Evolutionary conservation across 495 filamentous ascomycete species (phyloP), one percentile per base, ranked within the genome.

Genomic region (Daldinia bambusicola): DNA sequence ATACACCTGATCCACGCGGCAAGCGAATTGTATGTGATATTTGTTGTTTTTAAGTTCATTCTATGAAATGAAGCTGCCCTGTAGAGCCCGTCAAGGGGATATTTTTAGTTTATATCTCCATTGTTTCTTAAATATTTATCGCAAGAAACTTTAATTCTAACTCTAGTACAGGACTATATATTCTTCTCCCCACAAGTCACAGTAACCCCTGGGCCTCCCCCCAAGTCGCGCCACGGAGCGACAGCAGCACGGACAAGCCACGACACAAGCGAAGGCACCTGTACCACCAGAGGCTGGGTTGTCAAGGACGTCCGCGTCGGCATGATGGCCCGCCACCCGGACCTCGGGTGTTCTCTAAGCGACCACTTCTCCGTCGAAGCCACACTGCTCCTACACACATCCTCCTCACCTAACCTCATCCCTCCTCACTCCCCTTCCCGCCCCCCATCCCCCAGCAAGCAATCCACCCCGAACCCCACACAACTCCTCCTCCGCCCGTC

Each of bases 341-440:
- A 86, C 14, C 83, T 97, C 13, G 84, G 86, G 48, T 97, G 93
- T 78, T 95, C 92, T 0, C 82, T 99, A 38, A 96, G 92, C 69
- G 94, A 99, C 76, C 95, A 99, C 77, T 98, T 97, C 78, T 92
- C 92, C 34, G 88, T 98, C 41, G 89, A 93, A 77, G 85, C 89
- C 4, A 90, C 87, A 0, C 77, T 95, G 1, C 67, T 80, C n/a
- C 80, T 84, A 34, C 79, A 81, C 37, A 76, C 75, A 7, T 63
- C 69, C 41, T 53, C 63, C n/a, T 26, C 53, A 6, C 37, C 62
- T 26, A 10, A 36, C 31, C 30, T 34, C 53, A 56, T 36, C 32
- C 53, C 26, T 38, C 51, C 53, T 14, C 48, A 22, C 36, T 57
- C 53, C 13, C 45, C 64, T 7, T 61, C 62, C 20, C 57, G 59